These are phyloP conservation scores for Xylariomycetidae sp. DNA, from an alignment of 2,329 filamentous ascomycete genomes.

Conservation along the genomic window DNA sequence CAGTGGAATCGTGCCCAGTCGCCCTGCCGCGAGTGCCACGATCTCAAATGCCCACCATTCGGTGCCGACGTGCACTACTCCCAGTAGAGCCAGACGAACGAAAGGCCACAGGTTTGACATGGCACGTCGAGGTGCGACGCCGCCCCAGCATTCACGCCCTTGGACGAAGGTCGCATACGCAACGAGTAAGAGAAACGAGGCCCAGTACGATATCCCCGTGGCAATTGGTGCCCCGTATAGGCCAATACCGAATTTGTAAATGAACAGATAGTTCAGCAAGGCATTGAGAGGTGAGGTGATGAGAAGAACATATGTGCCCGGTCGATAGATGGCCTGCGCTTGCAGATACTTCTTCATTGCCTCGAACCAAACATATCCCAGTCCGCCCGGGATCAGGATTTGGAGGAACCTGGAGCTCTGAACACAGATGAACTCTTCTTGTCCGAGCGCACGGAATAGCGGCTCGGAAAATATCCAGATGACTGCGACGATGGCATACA, in stretches of 20 bases:
- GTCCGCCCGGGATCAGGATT: conserved; percentile 70
- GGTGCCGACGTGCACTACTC: conserved; percentile 78
- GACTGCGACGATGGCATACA: conserved; percentile 69
- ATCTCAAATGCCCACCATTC: conserved; percentile 97
- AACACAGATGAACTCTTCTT: conserved; percentile 71
- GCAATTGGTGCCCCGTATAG: conserved; percentile 77
- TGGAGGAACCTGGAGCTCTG: conserved; percentile 70
- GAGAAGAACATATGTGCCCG: conserved; percentile 77
- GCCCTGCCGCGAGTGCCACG: conserved; percentile 75
- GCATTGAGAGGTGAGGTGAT: conserved; percentile 80
- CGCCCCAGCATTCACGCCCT: conserved; percentile 76
- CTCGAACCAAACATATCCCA: conserved; percentile 88
- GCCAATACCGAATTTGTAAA: conserved; percentile 66
- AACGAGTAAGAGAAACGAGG: conserved; percentile 71
- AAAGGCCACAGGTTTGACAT: conserved; percentile 67
- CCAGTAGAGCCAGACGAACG: conserved; percentile 67
- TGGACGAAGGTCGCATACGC: conserved; percentile 67
- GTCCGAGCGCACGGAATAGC: conserved; percentile 69
- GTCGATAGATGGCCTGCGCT: conserved; percentile 76
- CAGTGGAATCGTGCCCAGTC: conserved; percentile 72
- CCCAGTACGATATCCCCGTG: conserved; percentile 82
- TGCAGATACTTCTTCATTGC: conserved; percentile 83
- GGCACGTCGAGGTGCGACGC: conserved; percentile 57
- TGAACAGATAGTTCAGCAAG: conserved; percentile 74
- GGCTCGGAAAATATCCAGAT: conserved; percentile 73